Conservation (phyloP, 306 rosid species). For the Vigna mungo region DNA sequence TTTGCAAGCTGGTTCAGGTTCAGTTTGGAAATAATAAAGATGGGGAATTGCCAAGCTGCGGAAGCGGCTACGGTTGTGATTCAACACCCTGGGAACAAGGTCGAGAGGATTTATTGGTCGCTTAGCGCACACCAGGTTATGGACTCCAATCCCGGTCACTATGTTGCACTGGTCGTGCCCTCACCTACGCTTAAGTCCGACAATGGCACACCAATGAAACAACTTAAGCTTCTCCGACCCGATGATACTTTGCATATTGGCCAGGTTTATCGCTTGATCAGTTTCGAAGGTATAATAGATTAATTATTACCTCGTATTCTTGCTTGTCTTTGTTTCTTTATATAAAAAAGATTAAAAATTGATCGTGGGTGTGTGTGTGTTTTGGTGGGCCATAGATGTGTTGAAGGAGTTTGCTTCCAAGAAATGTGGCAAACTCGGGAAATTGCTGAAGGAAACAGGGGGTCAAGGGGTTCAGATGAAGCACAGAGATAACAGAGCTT, state of each 20-base stretch:
- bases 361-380: no score
- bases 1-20: background rate
- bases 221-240: constrained; percentile 91
- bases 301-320: background rate
- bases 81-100: constrained; percentile 73
- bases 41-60: constrained; percentile 96
- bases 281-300: constrained; percentile 69
- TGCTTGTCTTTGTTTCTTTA: background rate
- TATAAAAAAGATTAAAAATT: background rate
- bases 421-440: constrained; percentile 80
- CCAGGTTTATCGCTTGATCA: constrained; percentile 84
- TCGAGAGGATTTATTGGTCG: constrained; percentile 84
- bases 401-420: constrained; percentile 93
- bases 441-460: constrained; percentile 67
- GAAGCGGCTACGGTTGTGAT: constrained; percentile 89
- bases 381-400: constrained; percentile 60
- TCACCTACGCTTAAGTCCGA: constrained; percentile 60
- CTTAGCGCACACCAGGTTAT: constrained; percentile 77
- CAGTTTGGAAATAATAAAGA: background rate
- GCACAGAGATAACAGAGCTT: constrained; percentile 50
- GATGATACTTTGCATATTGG: constrained; percentile 85
- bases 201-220: constrained; percentile 66
- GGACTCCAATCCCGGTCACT: constrained; percentile 83
- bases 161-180: constrained; percentile 71
- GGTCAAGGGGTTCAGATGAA: constrained; percentile 54